phyloP scores from a whole-genome alignment of 2,329 filamentous ascomycete species.

The Thelonectria blattea region DNA sequence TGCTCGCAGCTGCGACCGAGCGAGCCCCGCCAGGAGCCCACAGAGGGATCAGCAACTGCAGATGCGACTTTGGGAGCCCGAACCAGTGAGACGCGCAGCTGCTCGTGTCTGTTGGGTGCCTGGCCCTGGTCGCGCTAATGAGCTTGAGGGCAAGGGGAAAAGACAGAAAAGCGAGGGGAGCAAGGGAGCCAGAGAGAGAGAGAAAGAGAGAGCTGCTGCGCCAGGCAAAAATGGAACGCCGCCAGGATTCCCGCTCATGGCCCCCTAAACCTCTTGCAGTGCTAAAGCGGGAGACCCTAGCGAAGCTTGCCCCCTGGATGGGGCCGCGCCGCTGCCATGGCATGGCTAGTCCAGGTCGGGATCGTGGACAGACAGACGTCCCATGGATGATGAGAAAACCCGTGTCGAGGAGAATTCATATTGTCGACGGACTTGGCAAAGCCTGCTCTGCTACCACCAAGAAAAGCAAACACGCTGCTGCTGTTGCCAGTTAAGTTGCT shows the following conservation, averaged over 20 bases:
- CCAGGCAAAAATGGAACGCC: background rate
- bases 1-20: constrained; percentile 4
- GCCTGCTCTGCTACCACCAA: background rate
- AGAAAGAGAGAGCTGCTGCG: background rate
- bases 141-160: too few relatives aligned
- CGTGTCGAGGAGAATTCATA: background rate
- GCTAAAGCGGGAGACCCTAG: background rate
- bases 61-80: background rate
- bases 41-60: background rate
- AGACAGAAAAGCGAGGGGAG: too few relatives aligned
- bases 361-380: background rate
- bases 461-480: background rate
- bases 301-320: background rate
- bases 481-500: background rate
- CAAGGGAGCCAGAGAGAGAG: too few relatives aligned
- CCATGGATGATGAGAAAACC: background rate
- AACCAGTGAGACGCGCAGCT: background rate
- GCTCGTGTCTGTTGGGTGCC: too few relatives aligned
- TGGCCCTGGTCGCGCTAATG: too few relatives aligned
- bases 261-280: background rate
- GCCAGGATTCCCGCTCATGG: background rate
- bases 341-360: background rate
- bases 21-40: background rate
- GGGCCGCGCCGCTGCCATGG: background rate
- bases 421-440: background rate